A percentile compares a stretch with the other conserved stretches of the same genome.
phyloP scores from a whole-genome alignment of 1,284 basidiomycete genomes.

The Pisolithus thermaeus region DNA sequence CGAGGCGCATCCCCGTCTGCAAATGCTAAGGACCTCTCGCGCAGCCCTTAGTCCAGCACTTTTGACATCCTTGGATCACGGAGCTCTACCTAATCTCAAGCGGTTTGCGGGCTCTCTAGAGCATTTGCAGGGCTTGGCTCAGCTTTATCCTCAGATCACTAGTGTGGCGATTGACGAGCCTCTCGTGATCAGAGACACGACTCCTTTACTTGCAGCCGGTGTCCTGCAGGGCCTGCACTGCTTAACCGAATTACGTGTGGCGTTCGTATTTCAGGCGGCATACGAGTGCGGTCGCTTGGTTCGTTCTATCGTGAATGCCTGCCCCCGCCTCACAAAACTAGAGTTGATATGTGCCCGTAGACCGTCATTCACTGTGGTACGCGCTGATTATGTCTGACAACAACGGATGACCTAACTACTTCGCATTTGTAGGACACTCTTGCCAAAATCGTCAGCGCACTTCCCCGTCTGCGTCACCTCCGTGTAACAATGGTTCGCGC shows the following conservation, averaged over 20 bases:
- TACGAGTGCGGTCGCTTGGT: constrained; percentile 67
- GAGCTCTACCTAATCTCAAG: constrained; percentile 44
- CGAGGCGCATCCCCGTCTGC: constrained; percentile 54
- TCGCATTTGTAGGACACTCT: constrained; percentile 38
- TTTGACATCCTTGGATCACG: constrained; percentile 40
- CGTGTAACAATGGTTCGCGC: constrained; percentile 58
- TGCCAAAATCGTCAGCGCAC: constrained; percentile 49
- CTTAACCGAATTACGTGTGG: constrained; percentile 52
- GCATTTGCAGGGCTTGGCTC: constrained; percentile 52
- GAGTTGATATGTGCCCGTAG: constrained; percentile 61
- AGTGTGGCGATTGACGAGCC: constrained; percentile 58
- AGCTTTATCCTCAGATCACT: constrained; percentile 38
- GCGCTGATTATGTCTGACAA: constrained; percentile 18
- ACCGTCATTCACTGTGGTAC: constrained; percentile 63
- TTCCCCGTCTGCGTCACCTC: constrained; percentile 56
- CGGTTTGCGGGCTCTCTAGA: constrained; percentile 47
- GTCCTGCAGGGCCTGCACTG: constrained; percentile 49
- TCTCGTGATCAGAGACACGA: constrained; percentile 58
- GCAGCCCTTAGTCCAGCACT: constrained; percentile 51
- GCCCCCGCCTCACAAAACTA: constrained; percentile 55
- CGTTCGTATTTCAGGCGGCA: constrained; percentile 62
- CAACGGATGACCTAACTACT: constrained; percentile 1
- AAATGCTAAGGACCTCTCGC: constrained; percentile 48
- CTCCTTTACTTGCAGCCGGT: constrained; percentile 51
- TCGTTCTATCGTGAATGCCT: constrained; percentile 55